These are phyloP conservation scores for Lachancea nothofagi DNA, from an alignment of 805 yeast species.

Conservation along the genomic window DNA sequence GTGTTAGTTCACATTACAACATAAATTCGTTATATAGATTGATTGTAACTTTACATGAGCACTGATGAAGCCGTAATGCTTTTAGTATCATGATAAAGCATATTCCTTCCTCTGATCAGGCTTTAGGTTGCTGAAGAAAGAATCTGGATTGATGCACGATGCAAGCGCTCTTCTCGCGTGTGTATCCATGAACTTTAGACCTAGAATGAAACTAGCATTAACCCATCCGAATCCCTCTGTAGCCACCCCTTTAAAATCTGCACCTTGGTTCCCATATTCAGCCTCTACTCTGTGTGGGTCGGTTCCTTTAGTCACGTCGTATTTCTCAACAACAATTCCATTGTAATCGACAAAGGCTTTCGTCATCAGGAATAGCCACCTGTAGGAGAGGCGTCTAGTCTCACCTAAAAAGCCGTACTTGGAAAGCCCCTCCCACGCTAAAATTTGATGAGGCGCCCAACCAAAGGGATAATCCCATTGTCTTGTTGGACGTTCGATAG, in stretches of 20 bases:
- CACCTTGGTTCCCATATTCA: conserved; percentile 95
- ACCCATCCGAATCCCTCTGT: conserved; percentile 99
- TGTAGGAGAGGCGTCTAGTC: conserved; percentile 66
- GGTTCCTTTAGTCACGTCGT: conserved; percentile 75
- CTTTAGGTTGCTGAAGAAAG: conserved; percentile 48
- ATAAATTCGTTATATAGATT: neutral
- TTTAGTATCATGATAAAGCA: conserved; percentile 20
- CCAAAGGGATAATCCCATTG: conserved; percentile 99
- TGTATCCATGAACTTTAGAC: conserved; percentile 58
- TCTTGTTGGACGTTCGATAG: conserved; percentile 70
- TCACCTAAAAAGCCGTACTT: conserved; percentile 64
- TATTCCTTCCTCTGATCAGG: conserved; percentile 37
- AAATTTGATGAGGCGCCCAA: conserved; percentile 97
- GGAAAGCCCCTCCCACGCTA: conserved; percentile 83
- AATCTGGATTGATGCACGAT: conserved; percentile 65
- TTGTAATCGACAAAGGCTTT: conserved; percentile 86
- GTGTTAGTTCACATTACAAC: no score
- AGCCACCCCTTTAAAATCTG: conserved; percentile 86
- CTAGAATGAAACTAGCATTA: conserved; percentile 76
- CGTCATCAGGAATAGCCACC: conserved; percentile 89
- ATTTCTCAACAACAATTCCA: conserved; percentile 94
- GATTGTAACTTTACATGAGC: neutral
- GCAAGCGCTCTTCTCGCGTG: conserved; percentile 76
- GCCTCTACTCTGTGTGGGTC: conserved; percentile 92
- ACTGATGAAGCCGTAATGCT: neutral